phyloP scores from a whole-genome alignment of 2,329 filamentous ascomycete species.

The Neofusicoccum ribis region DNA sequence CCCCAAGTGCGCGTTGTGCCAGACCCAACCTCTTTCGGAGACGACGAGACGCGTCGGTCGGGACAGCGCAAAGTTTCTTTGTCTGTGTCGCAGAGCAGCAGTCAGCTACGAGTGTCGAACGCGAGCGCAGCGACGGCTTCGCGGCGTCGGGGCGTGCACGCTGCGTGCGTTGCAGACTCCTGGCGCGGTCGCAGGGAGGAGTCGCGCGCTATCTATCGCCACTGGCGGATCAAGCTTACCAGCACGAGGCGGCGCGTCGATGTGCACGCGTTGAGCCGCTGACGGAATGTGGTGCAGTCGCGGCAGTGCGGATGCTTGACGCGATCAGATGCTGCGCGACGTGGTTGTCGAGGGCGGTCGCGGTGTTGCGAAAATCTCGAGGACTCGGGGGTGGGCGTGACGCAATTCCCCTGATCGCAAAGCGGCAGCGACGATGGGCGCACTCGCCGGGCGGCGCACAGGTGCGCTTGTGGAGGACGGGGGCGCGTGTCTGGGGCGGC shows the following conservation, averaged over 20 bases:
- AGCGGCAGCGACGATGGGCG: conserved; percentile 17
- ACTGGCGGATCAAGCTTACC: conserved; percentile 15
- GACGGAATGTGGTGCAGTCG: neutral
- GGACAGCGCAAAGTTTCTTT: neutral
- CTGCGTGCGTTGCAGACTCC: conserved; percentile 8
- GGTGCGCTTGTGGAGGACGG: conserved; percentile 1
- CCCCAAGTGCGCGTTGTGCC: conserved; percentile 27
- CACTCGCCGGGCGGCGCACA: conserved; percentile 17
- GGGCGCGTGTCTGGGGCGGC: conserved; percentile 15
- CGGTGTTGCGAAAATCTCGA: conserved; percentile 18
- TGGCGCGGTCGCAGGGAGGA: conserved; percentile 20
- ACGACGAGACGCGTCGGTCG: neutral
- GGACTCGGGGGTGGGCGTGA: conserved; percentile 19
- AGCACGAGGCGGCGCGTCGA: conserved; percentile 13
- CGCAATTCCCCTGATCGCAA: conserved; percentile 20
- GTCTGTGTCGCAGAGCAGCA: conserved; percentile 18
- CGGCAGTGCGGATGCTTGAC: neutral
- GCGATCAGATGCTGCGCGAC: conserved; percentile 8
- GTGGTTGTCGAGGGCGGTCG: conserved; percentile 1
- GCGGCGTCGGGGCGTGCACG: neutral
- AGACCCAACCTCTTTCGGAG: conserved; percentile 26
- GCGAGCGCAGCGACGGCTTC: neutral
- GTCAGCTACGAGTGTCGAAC: conserved; percentile 7
- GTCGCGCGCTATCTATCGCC: conserved; percentile 19
- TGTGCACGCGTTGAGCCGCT: conserved; percentile 10